These are phyloP conservation scores for Artemisia argyi DNA, from an alignment of 129 eudicot species.

Conservation along the genomic window DNA sequence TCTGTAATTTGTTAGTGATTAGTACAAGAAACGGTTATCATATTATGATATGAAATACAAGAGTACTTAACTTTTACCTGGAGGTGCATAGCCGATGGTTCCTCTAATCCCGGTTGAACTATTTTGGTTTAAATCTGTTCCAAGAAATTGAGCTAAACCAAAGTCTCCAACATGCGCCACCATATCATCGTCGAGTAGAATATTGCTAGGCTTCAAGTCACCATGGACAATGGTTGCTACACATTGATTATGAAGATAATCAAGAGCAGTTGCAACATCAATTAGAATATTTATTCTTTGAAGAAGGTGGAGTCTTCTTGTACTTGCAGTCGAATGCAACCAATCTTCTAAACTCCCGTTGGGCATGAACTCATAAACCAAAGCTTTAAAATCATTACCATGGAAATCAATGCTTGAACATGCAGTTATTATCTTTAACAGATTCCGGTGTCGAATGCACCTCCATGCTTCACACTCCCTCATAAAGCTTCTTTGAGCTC, in stretches of 20 bases:
- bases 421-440: conserved; percentile 36
- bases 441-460: conserved; percentile 38
- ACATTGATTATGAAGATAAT: conserved; percentile 22
- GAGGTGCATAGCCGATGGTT: conserved; percentile 24
- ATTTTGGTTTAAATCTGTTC: neutral
- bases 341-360: conserved; percentile 23
- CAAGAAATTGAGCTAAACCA: conserved; percentile 9
- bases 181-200: conserved; percentile 21
- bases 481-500: conserved; percentile 27
- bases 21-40: too few relatives aligned
- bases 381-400: conserved; percentile 25
- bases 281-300: conserved; percentile 20
- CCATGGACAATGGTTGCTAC: conserved; percentile 8
- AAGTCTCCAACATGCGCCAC: conserved; percentile 26
- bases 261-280: conserved; percentile 1
- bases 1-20: too few relatives aligned
- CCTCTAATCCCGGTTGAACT: conserved; percentile 4
- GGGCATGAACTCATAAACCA: conserved; percentile 26
- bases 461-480: conserved; percentile 37
- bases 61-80: neutral
- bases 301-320: neutral
- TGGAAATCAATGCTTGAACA: conserved; percentile 39
- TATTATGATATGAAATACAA: too few relatives aligned
- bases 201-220: conserved; percentile 24
- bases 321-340: conserved; percentile 11